These are phyloP conservation scores for Orbilia brochopaga DNA, from an alignment of 2,329 filamentous ascomycete species.

Conservation along the genomic window DNA sequence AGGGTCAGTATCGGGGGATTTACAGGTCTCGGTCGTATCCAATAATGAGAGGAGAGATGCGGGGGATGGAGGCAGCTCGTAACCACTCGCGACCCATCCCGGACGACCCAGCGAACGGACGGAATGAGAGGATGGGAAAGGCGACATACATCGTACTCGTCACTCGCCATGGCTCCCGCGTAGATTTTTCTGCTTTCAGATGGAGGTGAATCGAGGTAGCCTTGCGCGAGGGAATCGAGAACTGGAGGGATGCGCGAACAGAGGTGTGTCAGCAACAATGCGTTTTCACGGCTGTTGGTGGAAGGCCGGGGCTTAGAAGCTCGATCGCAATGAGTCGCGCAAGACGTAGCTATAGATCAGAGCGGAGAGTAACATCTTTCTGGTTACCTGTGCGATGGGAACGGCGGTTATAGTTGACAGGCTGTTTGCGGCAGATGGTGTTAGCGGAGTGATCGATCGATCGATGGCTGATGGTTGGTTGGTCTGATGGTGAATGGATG, in stretches of 20 bases:
- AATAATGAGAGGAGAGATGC: conserved; percentile 46
- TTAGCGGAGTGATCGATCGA: background rate
- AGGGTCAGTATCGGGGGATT: conserved; percentile 11
- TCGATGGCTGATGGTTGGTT: background rate
- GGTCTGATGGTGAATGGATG: background rate
- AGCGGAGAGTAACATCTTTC: background rate
- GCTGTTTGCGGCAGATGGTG: background rate
- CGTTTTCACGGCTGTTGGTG: background rate
- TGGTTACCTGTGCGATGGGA: background rate
- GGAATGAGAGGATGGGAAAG: conserved; percentile 30
- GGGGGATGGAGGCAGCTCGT: conserved; percentile 1
- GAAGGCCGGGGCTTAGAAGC: background rate
- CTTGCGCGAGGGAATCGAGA: conserved; percentile 1
- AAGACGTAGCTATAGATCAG: background rate
- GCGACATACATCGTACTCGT: conserved; percentile 97
- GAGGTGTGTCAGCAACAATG: conserved; percentile 10
- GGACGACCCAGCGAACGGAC: conserved; percentile 47
- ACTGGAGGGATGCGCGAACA: conserved; percentile 19
- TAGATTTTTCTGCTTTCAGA: conserved; percentile 6
- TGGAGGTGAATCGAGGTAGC: background rate
- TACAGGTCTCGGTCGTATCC: background rate
- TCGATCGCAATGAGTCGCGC: background rate
- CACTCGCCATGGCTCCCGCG: conserved; percentile 82
- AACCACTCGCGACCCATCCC: conserved; percentile 28
- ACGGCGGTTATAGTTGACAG: background rate